A percentile compares a stretch with the other conserved stretches of the same genome.
Evolutionary conservation across 2,329 filamentous ascomycete genomes (phyloP).

Genomic region (Talaromyces sp.): DNA sequence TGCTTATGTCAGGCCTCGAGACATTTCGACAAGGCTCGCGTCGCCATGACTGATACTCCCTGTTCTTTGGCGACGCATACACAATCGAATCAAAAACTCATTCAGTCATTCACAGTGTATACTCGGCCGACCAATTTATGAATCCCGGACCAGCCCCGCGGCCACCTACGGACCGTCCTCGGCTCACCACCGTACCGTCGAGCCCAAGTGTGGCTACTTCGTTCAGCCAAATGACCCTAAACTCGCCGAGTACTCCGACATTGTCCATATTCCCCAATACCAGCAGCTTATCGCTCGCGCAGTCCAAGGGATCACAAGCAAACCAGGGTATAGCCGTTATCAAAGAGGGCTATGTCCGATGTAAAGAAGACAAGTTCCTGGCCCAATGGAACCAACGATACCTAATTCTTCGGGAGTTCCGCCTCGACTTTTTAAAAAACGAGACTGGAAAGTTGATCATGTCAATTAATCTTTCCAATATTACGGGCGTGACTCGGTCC

Average conservation of each 20-base stretch:
- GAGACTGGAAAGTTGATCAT: slow-evolving; percentile 85
- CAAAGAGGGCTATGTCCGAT: slow-evolving; percentile 58
- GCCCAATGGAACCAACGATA: slow-evolving; percentile 90
- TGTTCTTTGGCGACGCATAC: neutral
- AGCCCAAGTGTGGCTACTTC: slow-evolving; percentile 71
- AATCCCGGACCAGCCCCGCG: slow-evolving; percentile 93
- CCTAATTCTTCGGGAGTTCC: slow-evolving; percentile 85
- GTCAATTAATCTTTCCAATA: slow-evolving; percentile 78
- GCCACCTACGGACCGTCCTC: slow-evolving; percentile 78
- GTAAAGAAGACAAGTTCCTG: slow-evolving; percentile 76
- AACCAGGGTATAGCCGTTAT: slow-evolving; percentile 68
- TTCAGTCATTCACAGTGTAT: slow-evolving; percentile 48
- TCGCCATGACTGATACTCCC: neutral
- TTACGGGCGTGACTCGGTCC: slow-evolving; percentile 84
- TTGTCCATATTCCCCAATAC: slow-evolving; percentile 65
- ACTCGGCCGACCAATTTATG: slow-evolving; percentile 74
- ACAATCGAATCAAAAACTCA: neutral
- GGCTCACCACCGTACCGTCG: slow-evolving; percentile 70
- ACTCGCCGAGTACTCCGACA: slow-evolving; percentile 62
- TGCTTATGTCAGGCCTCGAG: neutral
- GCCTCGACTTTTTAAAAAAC: slow-evolving; percentile 90
- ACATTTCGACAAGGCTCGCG: neutral
- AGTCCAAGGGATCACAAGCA: slow-evolving; percentile 56
- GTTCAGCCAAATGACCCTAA: slow-evolving; percentile 64
- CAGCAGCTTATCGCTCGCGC: slow-evolving; percentile 67